Conservation (phyloP, 148 eudicot species). For the Oxyria digyna region DNA sequence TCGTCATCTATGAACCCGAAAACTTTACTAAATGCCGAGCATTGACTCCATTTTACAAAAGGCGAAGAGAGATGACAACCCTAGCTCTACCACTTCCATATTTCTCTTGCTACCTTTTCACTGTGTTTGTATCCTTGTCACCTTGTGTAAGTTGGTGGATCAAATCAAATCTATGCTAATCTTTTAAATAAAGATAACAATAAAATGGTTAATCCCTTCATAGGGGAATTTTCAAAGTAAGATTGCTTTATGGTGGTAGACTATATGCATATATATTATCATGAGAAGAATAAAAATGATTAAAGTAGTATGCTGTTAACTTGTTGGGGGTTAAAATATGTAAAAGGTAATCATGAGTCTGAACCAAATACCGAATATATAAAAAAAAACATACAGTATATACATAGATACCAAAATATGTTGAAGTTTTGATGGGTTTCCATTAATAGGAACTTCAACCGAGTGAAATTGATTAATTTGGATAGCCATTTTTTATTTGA, state of each 20-base stretch:
- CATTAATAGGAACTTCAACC: conserved; percentile 1
- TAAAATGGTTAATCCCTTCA: background rate
- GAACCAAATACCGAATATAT: background rate
- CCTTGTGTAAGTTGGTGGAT: conserved; percentile 6
- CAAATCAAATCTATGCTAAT: background rate
- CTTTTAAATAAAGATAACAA: background rate
- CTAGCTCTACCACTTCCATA: background rate
- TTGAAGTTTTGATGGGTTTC: background rate
- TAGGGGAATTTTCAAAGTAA: conserved; percentile 5
- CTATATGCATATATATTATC: conserved; percentile 7
- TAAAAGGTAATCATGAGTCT: background rate
- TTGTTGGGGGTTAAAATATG: conserved; percentile 2
- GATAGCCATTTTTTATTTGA: background rate
- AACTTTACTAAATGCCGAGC: too few species aligned
- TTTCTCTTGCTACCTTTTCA: conserved; percentile 8
- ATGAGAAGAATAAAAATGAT: conserved; percentile 5
- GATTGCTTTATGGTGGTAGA: conserved; percentile 4
- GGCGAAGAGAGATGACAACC: background rate
- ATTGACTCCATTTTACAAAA: background rate
- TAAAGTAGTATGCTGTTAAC: background rate
- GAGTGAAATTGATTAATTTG: conserved; percentile 1
- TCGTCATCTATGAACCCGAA: too few species aligned
- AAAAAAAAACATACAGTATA: background rate
- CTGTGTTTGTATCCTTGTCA: conserved; percentile 2
- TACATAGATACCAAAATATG: background rate